Percentiles rank a stretch among this genome's conserved stretches.
phyloP scores from a whole-genome alignment of 192 early-diverging fungal species.

The Dispira simplex region DNA sequence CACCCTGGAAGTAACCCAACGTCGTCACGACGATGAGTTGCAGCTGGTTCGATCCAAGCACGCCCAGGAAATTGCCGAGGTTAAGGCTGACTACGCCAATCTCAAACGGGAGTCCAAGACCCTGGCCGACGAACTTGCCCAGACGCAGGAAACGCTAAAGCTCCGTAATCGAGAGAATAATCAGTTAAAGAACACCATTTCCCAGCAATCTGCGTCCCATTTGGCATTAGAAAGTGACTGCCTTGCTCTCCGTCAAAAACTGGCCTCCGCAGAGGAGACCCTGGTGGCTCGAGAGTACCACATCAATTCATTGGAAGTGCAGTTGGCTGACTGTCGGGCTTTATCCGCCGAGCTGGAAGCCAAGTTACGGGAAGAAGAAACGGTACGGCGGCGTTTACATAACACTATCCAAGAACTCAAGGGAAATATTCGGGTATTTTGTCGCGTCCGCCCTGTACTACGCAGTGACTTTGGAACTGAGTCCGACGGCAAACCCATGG shows the following conservation, averaged over 20 bases:
- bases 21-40: slow-evolving; percentile 24
- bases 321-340: slow-evolving; percentile 21
- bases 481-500: background rate
- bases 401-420: slow-evolving; percentile 90
- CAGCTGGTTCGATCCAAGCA: slow-evolving; percentile 14
- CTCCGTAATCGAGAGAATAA: slow-evolving; percentile 25
- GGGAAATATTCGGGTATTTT: slow-evolving; percentile 96
- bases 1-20: slow-evolving; percentile 17
- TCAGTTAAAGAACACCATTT: slow-evolving; percentile 26
- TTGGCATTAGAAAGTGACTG: slow-evolving; percentile 25
- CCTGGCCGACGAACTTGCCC: slow-evolving; percentile 15
- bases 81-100: slow-evolving; percentile 16
- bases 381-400: slow-evolving; percentile 64
- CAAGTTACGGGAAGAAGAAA: slow-evolving; percentile 61
- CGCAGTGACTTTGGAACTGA: slow-evolving; percentile 12
- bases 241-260: slow-evolving; percentile 14
- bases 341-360: slow-evolving; percentile 33
- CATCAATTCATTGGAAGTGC: slow-evolving; percentile 29
- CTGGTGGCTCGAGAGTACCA: slow-evolving; percentile 19
- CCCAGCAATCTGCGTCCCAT: slow-evolving; percentile 26
- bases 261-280: slow-evolving; percentile 21
- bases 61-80: slow-evolving; percentile 18
- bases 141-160: slow-evolving; percentile 17
- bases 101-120: slow-evolving; percentile 20
- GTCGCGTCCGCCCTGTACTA: slow-evolving; percentile 71